Evolutionary conservation across 768 basidiomycete genomes (phyloP).

Genomic region (Lentinula boryana): DNA sequence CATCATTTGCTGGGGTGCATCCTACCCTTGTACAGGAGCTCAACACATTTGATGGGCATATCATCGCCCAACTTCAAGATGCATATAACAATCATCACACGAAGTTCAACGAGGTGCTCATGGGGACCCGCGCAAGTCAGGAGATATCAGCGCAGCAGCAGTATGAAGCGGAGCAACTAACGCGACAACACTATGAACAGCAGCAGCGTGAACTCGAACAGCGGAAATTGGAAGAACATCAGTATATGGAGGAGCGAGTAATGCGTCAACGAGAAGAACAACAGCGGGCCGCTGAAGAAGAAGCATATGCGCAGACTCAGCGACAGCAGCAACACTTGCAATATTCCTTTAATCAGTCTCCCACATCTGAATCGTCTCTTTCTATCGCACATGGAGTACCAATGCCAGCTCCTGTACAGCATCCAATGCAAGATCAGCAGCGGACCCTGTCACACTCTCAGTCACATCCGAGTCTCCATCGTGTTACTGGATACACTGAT

Average conservation of each 20-base stretch:
- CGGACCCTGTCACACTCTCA: conserved; percentile 1
- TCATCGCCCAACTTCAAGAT: conserved; percentile 43
- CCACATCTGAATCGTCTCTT: not conserved
- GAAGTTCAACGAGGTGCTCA: conserved; percentile 5
- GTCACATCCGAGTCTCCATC: not conserved
- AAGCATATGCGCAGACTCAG: conserved; percentile 1
- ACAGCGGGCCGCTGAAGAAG: conserved; percentile 1
- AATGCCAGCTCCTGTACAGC: not conserved
- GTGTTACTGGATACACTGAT: not conserved
- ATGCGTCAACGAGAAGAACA: conserved; percentile 5
- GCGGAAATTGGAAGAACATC: conserved; percentile 8
- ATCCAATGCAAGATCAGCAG: conserved; percentile 1
- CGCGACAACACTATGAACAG: conserved; percentile 15
- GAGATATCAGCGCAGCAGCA: conserved; percentile 17
- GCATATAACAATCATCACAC: conserved; percentile 26
- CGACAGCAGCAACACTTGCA: conserved; percentile 1
- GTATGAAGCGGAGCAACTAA: conserved; percentile 14
- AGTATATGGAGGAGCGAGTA: conserved; percentile 8
- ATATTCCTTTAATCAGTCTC: not conserved
- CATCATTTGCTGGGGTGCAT: conserved; percentile 44
- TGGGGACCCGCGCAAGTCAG: conserved; percentile 15
- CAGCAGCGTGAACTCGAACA: conserved; percentile 14
- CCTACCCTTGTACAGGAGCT: conserved; percentile 52
- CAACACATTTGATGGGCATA: conserved; percentile 48
- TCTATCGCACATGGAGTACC: not conserved